These are phyloP conservation scores for Pelargonium cotyledonis DNA, from an alignment of 441 rosid species.

Conservation along the genomic window DNA sequence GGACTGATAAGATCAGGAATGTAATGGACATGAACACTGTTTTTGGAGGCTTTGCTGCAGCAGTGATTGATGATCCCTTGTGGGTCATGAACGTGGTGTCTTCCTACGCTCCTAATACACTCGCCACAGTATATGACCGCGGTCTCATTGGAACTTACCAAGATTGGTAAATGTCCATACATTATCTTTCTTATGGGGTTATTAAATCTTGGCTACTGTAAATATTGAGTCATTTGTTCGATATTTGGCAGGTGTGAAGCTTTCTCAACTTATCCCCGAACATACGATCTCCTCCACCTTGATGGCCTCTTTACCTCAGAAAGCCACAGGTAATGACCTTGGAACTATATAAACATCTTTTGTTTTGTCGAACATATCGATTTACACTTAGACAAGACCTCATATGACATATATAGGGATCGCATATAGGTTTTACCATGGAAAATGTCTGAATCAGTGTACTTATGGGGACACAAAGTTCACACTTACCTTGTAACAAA, in stretches of 20 bases:
- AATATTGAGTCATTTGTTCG: slow-evolving; percentile 8
- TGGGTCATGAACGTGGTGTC: slow-evolving; percentile 98
- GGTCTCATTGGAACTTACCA: slow-evolving; percentile 91
- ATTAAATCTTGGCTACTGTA: neutral
- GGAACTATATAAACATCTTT: neutral
- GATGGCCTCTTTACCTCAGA: slow-evolving; percentile 83
- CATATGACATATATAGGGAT: too few relatives aligned
- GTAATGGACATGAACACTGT: slow-evolving; percentile 95
- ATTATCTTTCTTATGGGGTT: neutral
- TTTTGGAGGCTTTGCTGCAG: slow-evolving; percentile 88
- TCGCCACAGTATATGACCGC: slow-evolving; percentile 76
- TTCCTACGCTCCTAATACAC: slow-evolving; percentile 69
- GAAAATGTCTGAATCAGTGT: too few relatives aligned
- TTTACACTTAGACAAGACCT: too few relatives aligned
- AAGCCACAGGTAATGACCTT: slow-evolving; percentile 62
- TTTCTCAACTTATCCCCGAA: slow-evolving; percentile 92
- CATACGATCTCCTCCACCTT: slow-evolving; percentile 90
- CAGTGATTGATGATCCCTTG: slow-evolving; percentile 60
- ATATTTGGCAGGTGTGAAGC: slow-evolving; percentile 79
- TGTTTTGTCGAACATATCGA: too few relatives aligned
- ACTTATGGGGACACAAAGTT: too few relatives aligned
- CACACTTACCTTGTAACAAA: too few relatives aligned
- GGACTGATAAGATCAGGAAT: slow-evolving; percentile 75
- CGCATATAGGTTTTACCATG: too few relatives aligned
- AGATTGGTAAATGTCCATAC: slow-evolving; percentile 54